Conservation (phyloP, 2,329 filamentous ascomycete genomes). For the Fusarium pseudocircinatum region DNA sequence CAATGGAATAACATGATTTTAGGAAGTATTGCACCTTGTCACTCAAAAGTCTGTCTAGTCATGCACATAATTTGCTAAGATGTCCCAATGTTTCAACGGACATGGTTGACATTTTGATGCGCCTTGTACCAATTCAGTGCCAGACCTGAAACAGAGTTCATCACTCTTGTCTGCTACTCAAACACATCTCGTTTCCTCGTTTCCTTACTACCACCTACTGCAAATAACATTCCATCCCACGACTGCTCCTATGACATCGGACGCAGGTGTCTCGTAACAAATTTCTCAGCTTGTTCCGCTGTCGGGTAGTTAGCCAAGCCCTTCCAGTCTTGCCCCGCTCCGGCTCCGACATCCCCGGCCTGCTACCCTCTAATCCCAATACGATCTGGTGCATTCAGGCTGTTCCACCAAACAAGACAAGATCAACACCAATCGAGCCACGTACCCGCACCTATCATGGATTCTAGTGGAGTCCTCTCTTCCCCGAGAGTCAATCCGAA, state of each 20-base stretch:
- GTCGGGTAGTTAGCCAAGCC: not conserved
- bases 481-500: conserved; percentile 5
- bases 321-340: not conserved
- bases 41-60: fast-evolving
- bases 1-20: not conserved
- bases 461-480: conserved; percentile 15
- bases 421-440: conserved; percentile 29
- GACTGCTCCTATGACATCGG: not conserved
- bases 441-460: conserved; percentile 29
- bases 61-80: too few relatives aligned
- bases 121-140: fast-evolving
- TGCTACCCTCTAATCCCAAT: not conserved
- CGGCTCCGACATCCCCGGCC: conserved; percentile 30
- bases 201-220: fast-evolving
- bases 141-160: fast-evolving
- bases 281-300: not conserved
- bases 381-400: not conserved
- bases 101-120: fast-evolving
- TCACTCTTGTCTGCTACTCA: not conserved
- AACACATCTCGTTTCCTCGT: fast-evolving
- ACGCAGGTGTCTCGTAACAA: too few relatives aligned
- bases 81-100: fast-evolving
- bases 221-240: not conserved
- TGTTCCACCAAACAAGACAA: conserved; percentile 1
- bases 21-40: fast-evolving